phyloP scores from a whole-genome alignment of 164 flowering plant genomes.

The Vitis rupestris region DNA sequence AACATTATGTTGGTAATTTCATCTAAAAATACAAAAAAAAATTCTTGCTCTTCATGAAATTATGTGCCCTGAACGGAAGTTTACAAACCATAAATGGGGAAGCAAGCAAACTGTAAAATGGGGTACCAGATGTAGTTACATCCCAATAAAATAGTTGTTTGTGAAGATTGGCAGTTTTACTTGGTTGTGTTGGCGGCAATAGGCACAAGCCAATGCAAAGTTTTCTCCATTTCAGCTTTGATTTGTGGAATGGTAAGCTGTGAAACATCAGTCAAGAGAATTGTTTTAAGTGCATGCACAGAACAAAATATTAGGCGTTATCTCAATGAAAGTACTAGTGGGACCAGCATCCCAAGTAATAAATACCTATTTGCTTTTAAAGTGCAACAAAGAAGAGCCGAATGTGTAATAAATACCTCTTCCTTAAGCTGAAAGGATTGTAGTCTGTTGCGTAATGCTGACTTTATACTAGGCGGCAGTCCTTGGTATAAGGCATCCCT shows the following conservation, averaged over 20 bases:
- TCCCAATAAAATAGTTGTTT: neutral
- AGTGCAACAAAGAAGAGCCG: neutral
- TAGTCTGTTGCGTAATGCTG: conserved; percentile 45
- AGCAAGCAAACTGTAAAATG: neutral
- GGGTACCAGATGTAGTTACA: neutral
- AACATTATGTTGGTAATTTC: neutral
- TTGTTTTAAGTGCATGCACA: no score
- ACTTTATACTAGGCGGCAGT: conserved; percentile 52
- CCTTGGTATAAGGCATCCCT: conserved; percentile 59
- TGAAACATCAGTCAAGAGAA: conserved; percentile 7
- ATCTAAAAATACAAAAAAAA: neutral
- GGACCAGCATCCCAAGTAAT: no score
- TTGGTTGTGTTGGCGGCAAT: conserved; percentile 93
- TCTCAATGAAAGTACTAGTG: no score
- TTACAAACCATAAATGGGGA: neutral
- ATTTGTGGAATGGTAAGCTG: conserved; percentile 85
- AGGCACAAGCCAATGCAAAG: conserved; percentile 96
- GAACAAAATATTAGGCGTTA: no score
- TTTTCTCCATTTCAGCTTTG: conserved; percentile 98
- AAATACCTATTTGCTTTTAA: no score
- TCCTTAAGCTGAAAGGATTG: conserved; percentile 46
- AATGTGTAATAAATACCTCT: conserved; percentile 31
- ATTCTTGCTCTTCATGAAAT: neutral
- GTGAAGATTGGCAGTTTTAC: conserved; percentile 34
- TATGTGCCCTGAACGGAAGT: neutral